Conservation (phyloP, 768 basidiomycete genomes). For the Gymnopilus dilepis region DNA sequence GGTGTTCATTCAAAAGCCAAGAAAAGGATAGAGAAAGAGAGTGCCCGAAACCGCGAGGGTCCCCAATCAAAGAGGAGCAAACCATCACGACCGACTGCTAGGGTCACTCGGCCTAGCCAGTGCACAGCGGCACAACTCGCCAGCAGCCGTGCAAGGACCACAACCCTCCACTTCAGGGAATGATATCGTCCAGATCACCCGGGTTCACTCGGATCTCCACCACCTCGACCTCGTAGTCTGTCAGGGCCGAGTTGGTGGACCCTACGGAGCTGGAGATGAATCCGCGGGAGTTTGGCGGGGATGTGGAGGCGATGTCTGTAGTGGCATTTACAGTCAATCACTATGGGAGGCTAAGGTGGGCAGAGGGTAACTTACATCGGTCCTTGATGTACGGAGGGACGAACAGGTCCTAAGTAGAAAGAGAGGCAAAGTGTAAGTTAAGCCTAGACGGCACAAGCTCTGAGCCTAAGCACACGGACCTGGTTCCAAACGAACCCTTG, state of each 20-base stretch:
- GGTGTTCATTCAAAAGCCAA: no score
- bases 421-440: neutral
- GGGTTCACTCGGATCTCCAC: slow-evolving; percentile 86
- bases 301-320: slow-evolving; percentile 81
- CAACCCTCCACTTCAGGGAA: slow-evolving; percentile 59
- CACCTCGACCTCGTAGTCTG: slow-evolving; percentile 85
- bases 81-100: no score
- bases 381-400: slow-evolving; percentile 91
- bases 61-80: no score
- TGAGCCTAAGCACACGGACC: slow-evolving; percentile 45
- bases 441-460: neutral
- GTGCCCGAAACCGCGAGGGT: no score
- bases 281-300: slow-evolving; percentile 71
- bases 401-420: slow-evolving; percentile 68
- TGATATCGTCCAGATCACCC: slow-evolving; percentile 77
- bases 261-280: slow-evolving; percentile 73
- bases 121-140: no score
- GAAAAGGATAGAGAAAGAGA: no score
- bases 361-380: slow-evolving; percentile 64
- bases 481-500: slow-evolving; percentile 95
- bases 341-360: slow-evolving; percentile 23
- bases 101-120: no score
- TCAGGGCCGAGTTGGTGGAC: slow-evolving; percentile 67
- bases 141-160: no score
- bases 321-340: slow-evolving; percentile 5